Base-by-base conservation (phyloP, 257 asterid genomes). In the Lithospermum erythrorhizon region DNA sequence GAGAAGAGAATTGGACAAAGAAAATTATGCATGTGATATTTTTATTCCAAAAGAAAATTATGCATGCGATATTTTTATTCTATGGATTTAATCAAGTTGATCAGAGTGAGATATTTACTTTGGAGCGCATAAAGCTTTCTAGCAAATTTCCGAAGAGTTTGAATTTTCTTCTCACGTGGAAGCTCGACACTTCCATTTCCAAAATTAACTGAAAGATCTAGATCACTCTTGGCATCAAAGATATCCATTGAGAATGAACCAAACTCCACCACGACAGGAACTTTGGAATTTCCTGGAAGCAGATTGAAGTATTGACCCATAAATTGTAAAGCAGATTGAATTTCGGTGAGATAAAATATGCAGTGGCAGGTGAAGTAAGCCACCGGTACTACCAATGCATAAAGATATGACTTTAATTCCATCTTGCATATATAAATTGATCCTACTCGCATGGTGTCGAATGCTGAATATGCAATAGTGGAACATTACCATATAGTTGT, bases 191-290 rank as follows among this genome's bases (percentile, higher is more conserved):
- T 71, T 53, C 72, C 55, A 35, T 59, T 52, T 66, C 67, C 66
- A 71, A 90, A 90, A 75, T 90, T 87, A 63, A 87, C 79, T 49
- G 98, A 90, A 59, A 90, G 81, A 71, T 90, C 98, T 52, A 90
- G 75, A 75, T 90, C 98, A 56, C 98, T 90, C 57, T 78, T 74
- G 29, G 69, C 65, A 69, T 78, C 81, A 64, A 90, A 90, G 58
- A 90, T 82, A 76, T 90, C 95, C 98, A 90, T 90, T 9, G 85
- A 83, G 63, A 85, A 87, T 47, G 98, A 90, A 65, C 96, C 98
- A 67, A 87, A 90, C 72, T 81, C 98, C 83, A 76, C 93, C 70
- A 90, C 82, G 20, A 71, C 74, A 20, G 96, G 98, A 69, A 70
- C 66, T 37, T 65, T 72, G 30, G 91, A 76, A 56, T 72, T 56